Percentiles rank a stretch among this genome's conserved stretches.
Evolutionary conservation across 306 rosid species (phyloP).

Genomic region (Luffa acutangula): DNA sequence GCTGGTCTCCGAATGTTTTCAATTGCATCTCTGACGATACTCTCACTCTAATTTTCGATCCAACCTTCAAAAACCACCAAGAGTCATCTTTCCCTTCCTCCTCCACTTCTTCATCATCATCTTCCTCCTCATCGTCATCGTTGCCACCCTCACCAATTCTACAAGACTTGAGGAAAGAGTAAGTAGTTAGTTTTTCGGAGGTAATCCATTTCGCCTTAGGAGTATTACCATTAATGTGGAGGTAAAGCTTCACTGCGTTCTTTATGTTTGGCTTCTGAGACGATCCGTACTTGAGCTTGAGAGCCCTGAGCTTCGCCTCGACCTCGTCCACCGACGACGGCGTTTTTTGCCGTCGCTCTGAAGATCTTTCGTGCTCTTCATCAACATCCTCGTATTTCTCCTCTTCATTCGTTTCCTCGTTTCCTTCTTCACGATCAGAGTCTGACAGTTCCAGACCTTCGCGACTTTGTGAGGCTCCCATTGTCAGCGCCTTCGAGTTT

Average conservation of each 20-base stretch:
- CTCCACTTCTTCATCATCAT: slow-evolving; percentile 20
- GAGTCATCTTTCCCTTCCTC: slow-evolving; percentile 17
- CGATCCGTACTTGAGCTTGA: slow-evolving; percentile 65
- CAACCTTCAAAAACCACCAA: slow-evolving; percentile 64
- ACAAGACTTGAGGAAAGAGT: slow-evolving; percentile 38
- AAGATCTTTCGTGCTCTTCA: slow-evolving; percentile 31
- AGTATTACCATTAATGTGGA: slow-evolving; percentile 66
- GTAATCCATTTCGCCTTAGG: slow-evolving; percentile 82
- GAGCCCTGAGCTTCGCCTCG: slow-evolving; percentile 74
- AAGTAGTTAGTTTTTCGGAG: slow-evolving; percentile 59
- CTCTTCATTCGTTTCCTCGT: slow-evolving; percentile 18
- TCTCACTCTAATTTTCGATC: slow-evolving; percentile 46
- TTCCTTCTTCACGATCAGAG: slow-evolving; percentile 26
- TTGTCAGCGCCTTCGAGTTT: slow-evolving; percentile 10
- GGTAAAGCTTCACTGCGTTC: slow-evolving; percentile 75
- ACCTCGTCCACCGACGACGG: slow-evolving; percentile 67
- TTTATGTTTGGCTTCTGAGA: slow-evolving; percentile 32
- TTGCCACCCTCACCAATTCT: slow-evolving; percentile 14
- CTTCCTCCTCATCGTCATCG: slow-evolving; percentile 29
- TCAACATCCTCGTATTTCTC: slow-evolving; percentile 45
- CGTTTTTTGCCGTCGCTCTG: slow-evolving; percentile 35
- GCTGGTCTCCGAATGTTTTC: slow-evolving; percentile 53
- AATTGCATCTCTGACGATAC: slow-evolving; percentile 50
- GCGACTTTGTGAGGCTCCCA: slow-evolving; percentile 76
- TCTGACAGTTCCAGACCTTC: slow-evolving; percentile 52